Percentiles rank a stretch among this genome's conserved stretches.
Conservation (phyloP, 768 basidiomycete genomes). For the Leccinum obscurum region DNA sequence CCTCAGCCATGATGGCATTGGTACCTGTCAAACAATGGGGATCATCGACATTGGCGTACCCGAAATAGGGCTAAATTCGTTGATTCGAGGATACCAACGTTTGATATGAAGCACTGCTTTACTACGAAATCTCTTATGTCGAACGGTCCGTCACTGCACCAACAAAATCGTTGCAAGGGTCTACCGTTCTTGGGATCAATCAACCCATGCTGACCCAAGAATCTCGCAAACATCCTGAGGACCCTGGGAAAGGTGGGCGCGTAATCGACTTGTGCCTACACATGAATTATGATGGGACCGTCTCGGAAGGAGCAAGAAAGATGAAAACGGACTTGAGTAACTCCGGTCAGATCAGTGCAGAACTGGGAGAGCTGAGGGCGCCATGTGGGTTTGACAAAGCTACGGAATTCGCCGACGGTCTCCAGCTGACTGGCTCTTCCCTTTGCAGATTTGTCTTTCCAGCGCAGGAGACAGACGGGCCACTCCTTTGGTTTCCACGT, state of each 20-base stretch:
- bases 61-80: slow-evolving; percentile 8
- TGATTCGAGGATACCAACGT: slow-evolving; percentile 42
- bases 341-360: slow-evolving; percentile 86
- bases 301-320: not conserved
- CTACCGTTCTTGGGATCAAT: slow-evolving; percentile 59
- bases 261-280: slow-evolving; percentile 76
- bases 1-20: slow-evolving; percentile 71
- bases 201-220: slow-evolving; percentile 70
- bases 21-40: slow-evolving; percentile 41
- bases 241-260: slow-evolving; percentile 78
- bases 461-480: slow-evolving; percentile 85
- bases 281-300: slow-evolving; percentile 6
- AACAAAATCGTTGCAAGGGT: slow-evolving; percentile 65
- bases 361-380: slow-evolving; percentile 77
- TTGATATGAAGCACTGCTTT: slow-evolving; percentile 88
- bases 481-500: slow-evolving; percentile 63
- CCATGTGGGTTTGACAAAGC: slow-evolving; percentile 89
- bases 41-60: slow-evolving; percentile 9
- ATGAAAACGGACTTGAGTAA: slow-evolving; percentile 73
- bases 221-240: slow-evolving; percentile 58
- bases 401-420: slow-evolving; percentile 80
- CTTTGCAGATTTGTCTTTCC: slow-evolving; percentile 62
- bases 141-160: slow-evolving; percentile 84
- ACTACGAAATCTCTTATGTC: slow-evolving; percentile 84
- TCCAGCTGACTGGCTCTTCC: slow-evolving; percentile 58